These are phyloP conservation scores for Chernovozyma sophiae-reginae DNA, from an alignment of 1,139 yeast genomes.

Conservation along the genomic window DNA sequence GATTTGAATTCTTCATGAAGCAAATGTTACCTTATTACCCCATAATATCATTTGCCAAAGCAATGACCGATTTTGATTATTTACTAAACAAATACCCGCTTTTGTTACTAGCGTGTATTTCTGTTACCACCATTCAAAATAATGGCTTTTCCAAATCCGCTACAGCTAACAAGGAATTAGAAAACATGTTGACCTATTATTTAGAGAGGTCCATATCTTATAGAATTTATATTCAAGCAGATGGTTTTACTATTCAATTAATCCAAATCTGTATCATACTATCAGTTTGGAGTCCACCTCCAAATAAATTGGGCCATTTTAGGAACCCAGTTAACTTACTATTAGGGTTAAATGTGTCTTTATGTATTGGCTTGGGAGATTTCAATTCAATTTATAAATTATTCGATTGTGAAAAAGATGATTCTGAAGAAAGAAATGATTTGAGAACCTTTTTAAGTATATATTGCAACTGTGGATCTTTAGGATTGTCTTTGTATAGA, in stretches of 20 bases:
- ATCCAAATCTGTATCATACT: constrained; percentile 42
- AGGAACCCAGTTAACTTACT: constrained; percentile 48
- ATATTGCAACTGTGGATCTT: constrained; percentile 47
- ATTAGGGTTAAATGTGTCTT: constrained; percentile 39
- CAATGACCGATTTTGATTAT: constrained; percentile 32
- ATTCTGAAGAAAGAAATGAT: constrained; percentile 33
- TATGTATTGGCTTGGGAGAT: constrained; percentile 48
- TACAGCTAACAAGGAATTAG: constrained; percentile 22
- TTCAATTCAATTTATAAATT: constrained; percentile 17
- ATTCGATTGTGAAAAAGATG: constrained; percentile 17
- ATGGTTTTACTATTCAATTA: constrained; percentile 37
- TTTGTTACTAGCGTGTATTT: constrained; percentile 42
- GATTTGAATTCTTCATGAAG: constrained; percentile 32
- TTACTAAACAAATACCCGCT: constrained; percentile 40
- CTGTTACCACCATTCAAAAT: constrained; percentile 46
- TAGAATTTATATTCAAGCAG: constrained; percentile 37
- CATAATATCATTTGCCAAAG: constrained; percentile 36
- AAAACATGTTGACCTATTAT: constrained; percentile 39
- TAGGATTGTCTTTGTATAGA: constrained; percentile 47
- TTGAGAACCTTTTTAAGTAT: constrained; percentile 43
- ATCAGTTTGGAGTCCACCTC: constrained; percentile 50
- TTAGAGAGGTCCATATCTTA: constrained; percentile 45
- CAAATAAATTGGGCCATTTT: constrained; percentile 46
- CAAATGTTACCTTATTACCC: constrained; percentile 47
- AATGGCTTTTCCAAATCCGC: constrained; percentile 17